phyloP scores from a whole-genome alignment of 1,284 basidiomycete species.

The Ceratobasidium sp. region DNA sequence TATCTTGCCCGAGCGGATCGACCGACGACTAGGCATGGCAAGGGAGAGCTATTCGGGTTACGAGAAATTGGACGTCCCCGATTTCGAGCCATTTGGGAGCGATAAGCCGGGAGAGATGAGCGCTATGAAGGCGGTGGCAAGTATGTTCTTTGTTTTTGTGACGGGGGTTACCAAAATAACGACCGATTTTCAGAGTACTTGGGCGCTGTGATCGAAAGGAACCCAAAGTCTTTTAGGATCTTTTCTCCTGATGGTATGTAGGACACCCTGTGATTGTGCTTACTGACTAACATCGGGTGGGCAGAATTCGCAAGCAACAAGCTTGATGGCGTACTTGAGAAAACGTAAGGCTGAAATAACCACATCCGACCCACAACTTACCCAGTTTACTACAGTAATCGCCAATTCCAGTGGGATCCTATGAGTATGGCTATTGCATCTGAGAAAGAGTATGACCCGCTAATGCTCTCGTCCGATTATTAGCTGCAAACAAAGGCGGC shows the following conservation, averaged over 20 bases:
- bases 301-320: constrained; percentile 85
- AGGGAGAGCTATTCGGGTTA: constrained; percentile 70
- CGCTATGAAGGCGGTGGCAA: constrained; percentile 77
- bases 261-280: neutral
- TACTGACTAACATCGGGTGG: neutral
- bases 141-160: constrained; percentile 3
- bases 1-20: constrained; percentile 55
- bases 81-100: constrained; percentile 66
- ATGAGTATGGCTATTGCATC: constrained; percentile 46
- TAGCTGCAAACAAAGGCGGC: constrained; percentile 66
- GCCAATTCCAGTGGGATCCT: constrained; percentile 86
- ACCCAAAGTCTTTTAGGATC: constrained; percentile 79
- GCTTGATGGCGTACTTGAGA: constrained; percentile 75
- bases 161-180: neutral
- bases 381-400: constrained; percentile 53
- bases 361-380: neutral
- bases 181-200: constrained; percentile 45
- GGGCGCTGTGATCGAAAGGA: constrained; percentile 57
- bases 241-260: constrained; percentile 79
- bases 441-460: neutral
- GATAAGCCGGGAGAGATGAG: constrained; percentile 66
- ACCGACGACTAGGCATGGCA: constrained; percentile 63
- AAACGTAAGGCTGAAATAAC: constrained; percentile 45
- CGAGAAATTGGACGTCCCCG: constrained; percentile 65
- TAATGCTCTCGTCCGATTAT: constrained; percentile 10